Evolutionary conservation across 1,139 yeast species (phyloP).

Genomic region (Nakaseomyces bracarensis): DNA sequence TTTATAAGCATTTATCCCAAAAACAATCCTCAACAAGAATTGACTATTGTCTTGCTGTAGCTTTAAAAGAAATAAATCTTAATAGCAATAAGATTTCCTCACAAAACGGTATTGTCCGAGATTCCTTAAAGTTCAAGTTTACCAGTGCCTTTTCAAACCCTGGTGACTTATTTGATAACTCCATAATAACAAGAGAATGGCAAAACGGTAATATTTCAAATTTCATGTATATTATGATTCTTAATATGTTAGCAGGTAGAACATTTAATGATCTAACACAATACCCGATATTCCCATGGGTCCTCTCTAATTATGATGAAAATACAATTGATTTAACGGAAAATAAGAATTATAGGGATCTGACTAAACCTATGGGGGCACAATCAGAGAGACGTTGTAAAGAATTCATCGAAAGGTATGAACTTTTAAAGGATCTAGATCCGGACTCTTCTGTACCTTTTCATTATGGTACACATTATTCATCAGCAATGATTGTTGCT

Average conservation of each 20-base stretch:
- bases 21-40: slow-evolving; percentile 37
- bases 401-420: slow-evolving; percentile 60
- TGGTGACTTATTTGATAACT: slow-evolving; percentile 31
- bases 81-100: slow-evolving; percentile 22
- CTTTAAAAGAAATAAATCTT: slow-evolving; percentile 12
- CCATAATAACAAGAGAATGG: slow-evolving; percentile 63
- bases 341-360: slow-evolving; percentile 58
- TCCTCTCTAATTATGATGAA: slow-evolving; percentile 69
- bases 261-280: slow-evolving; percentile 82
- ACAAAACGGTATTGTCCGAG: slow-evolving; percentile 28
- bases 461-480: slow-evolving; percentile 87
- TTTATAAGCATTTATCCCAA: slow-evolving; percentile 42
- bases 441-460: slow-evolving; percentile 52
- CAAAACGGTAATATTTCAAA: slow-evolving; percentile 66
- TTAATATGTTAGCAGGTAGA: slow-evolving; percentile 78
- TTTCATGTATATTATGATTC: slow-evolving; percentile 66
- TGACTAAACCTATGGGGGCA: slow-evolving; percentile 86
- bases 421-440: slow-evolving; percentile 41
- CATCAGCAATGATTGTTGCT: slow-evolving; percentile 86
- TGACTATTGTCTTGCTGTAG: slow-evolving; percentile 38
- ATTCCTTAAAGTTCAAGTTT: slow-evolving; percentile 34
- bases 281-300: slow-evolving; percentile 89
- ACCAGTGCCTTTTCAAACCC: slow-evolving; percentile 37
- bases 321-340: slow-evolving; percentile 52
- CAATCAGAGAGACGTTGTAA: slow-evolving; percentile 52